Conservation (phyloP, 2,329 filamentous ascomycete species). For the Bipolaris gigantea region DNA sequence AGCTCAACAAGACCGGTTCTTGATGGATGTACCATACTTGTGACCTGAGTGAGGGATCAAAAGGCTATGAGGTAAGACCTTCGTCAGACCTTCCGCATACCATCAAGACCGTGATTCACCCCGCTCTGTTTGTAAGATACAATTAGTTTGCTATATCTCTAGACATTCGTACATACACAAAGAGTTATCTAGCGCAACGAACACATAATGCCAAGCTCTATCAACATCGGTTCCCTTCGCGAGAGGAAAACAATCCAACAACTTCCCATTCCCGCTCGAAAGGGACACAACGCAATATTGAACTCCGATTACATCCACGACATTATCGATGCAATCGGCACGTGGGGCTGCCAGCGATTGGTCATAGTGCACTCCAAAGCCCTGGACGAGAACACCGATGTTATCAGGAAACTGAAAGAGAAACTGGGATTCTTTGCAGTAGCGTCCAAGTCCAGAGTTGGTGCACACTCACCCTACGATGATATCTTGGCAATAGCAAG, state of each 20-base stretch:
- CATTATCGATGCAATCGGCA: slow-evolving; percentile 16
- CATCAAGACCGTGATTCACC: background rate
- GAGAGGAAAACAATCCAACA: slow-evolving; percentile 25
- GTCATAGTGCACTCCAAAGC: slow-evolving; percentile 26
- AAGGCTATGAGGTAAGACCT: slow-evolving; percentile 12
- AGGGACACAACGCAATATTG: slow-evolving; percentile 24
- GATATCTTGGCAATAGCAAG: slow-evolving; percentile 26
- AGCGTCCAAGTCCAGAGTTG: slow-evolving; percentile 25
- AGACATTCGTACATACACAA: background rate
- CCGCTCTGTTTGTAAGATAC: background rate
- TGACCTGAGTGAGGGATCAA: slow-evolving; percentile 7
- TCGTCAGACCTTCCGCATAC: slow-evolving; percentile 6
- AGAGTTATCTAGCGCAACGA: background rate
- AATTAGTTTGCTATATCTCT: background rate
- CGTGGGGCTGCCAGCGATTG: slow-evolving; percentile 20
- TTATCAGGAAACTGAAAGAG: slow-evolving; percentile 18
- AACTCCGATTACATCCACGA: slow-evolving; percentile 22
- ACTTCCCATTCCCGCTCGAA: slow-evolving; percentile 17
- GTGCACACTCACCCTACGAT: slow-evolving; percentile 27
- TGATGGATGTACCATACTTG: background rate
- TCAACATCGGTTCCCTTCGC: background rate
- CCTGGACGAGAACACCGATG: slow-evolving; percentile 22
- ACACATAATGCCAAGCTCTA: slow-evolving; percentile 6
- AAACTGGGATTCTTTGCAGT: slow-evolving; percentile 22
- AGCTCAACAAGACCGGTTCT: background rate